phyloP scores from a whole-genome alignment of 1,139 yeast genomes.

The Tardiomyces digboiensis region DNA sequence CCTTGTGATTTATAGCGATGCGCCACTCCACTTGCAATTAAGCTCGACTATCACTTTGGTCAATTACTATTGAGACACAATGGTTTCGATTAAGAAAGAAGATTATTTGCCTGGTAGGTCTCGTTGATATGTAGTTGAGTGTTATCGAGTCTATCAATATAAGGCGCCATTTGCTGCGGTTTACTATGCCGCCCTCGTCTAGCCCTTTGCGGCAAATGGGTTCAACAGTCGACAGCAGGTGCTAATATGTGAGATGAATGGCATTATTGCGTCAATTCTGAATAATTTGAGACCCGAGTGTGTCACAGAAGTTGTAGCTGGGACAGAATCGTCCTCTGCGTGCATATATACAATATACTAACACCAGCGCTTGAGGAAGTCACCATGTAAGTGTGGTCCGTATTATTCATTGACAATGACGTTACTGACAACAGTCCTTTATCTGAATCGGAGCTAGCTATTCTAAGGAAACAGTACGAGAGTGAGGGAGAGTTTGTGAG shows the following conservation, averaged over 20 bases:
- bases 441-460: constrained; percentile 61
- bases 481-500: constrained; percentile 75
- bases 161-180: too few species aligned
- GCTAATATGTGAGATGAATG: too few species aligned
- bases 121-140: neutral
- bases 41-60: neutral
- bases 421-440: constrained; percentile 43
- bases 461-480: constrained; percentile 68
- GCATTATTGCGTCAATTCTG: too few species aligned
- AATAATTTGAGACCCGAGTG: too few species aligned
- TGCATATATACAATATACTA: too few species aligned
- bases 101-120: constrained; percentile 19
- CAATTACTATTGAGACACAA: neutral
- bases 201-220: too few species aligned
- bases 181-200: too few species aligned
- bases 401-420: neutral
- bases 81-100: constrained; percentile 9
- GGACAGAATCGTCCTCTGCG: too few species aligned
- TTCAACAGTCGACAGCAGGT: too few species aligned
- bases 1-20: too few species aligned
- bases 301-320: too few species aligned
- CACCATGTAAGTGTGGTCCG: neutral
- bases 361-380: constrained; percentile 11
- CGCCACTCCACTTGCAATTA: neutral
- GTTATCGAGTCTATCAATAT: neutral